A percentile compares a stretch with the other conserved stretches of the same genome.
Conservation (phyloP, 768 basidiomycete genomes). For the Russula foetens region DNA sequence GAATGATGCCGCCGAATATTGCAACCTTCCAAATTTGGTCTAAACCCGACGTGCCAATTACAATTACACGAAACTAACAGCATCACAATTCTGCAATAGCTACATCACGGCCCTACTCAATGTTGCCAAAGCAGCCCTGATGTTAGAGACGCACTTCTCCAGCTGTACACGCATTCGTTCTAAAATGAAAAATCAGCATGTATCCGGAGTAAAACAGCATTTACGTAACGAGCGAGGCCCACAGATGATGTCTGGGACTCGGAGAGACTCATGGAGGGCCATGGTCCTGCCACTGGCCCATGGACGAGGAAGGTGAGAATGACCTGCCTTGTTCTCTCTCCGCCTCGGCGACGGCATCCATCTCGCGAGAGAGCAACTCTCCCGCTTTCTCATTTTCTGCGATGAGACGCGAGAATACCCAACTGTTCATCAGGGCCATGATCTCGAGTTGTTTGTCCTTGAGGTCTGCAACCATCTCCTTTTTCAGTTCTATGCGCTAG, state of each 20-base stretch:
- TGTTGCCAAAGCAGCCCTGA: constrained; percentile 7
- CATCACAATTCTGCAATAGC: neutral
- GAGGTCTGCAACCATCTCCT: constrained; percentile 2
- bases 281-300: too few species aligned
- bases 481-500: neutral
- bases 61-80: too few species aligned
- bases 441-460: constrained; percentile 15
- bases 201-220: neutral
- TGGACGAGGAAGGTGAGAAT: neutral
- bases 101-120: constrained; percentile 13
- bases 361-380: constrained; percentile 14
- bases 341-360: constrained; percentile 12
- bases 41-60: neutral
- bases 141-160: constrained; percentile 15
- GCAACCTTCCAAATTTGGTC: neutral
- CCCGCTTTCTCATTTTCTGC: constrained; percentile 15
- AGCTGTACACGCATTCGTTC: constrained; percentile 15
- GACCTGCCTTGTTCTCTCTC: constrained; percentile 22
- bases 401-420: constrained; percentile 15
- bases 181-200: neutral
- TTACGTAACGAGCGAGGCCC: neutral
- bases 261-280: too few species aligned
- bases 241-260: too few species aligned
- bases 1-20: neutral
- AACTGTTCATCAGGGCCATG: constrained; percentile 14